These are phyloP conservation scores for Rhododendron molle DNA, from an alignment of 148 eudicot genomes.

Conservation along the genomic window DNA sequence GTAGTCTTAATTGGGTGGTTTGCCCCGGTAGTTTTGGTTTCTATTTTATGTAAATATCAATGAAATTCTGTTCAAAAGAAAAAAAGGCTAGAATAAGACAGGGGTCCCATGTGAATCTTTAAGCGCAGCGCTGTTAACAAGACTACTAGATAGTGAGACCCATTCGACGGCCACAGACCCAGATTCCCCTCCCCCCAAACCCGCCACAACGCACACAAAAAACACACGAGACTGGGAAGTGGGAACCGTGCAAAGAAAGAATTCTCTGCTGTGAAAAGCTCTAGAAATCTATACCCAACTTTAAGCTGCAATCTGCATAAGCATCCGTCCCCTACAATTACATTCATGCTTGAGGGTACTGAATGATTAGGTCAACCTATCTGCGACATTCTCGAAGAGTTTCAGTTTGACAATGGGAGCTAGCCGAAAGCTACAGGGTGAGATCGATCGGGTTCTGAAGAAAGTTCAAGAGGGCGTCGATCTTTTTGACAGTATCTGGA, in stretches of 20 bases:
- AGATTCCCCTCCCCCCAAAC: too few relatives aligned
- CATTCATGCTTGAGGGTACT: not conserved
- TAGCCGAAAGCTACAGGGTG: conserved; percentile 92
- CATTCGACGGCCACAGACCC: too few relatives aligned
- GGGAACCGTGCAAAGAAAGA: not conserved
- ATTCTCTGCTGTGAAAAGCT: not conserved
- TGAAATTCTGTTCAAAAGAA: too few relatives aligned
- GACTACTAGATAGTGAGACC: too few relatives aligned
- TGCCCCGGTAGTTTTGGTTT: too few relatives aligned
- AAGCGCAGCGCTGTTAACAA: too few relatives aligned
- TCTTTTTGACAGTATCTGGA: conserved; percentile 96
- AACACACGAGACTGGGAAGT: too few relatives aligned
- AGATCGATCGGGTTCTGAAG: conserved; percentile 91
- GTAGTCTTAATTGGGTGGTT: too few relatives aligned
- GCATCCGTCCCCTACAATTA: not conserved
- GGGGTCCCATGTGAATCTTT: too few relatives aligned
- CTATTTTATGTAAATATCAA: too few relatives aligned
- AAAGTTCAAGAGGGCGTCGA: conserved; percentile 98
- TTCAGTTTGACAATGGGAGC: conserved; percentile 63
- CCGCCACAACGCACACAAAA: too few relatives aligned
- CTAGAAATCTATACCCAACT: not conserved
- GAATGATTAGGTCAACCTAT: not conserved
- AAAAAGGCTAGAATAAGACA: too few relatives aligned
- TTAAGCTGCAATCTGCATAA: not conserved
- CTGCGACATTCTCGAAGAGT: not conserved